Conservation (phyloP, 352 stramenopile species). For the Globisporangium iwayamae region DNA sequence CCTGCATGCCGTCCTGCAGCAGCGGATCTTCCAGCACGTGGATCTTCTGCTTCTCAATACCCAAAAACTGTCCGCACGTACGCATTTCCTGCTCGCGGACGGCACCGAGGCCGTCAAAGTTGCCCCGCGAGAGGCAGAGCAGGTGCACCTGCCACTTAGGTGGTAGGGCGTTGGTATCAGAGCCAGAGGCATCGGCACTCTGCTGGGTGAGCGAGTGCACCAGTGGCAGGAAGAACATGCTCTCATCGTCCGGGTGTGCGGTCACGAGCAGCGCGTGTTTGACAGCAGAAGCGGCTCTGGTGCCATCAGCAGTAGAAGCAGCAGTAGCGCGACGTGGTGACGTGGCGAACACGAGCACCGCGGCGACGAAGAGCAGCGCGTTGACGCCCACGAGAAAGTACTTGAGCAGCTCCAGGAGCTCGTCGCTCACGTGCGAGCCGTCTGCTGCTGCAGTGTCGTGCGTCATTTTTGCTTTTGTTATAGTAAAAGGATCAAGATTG, state of each 20-base stretch:
- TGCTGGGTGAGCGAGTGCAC: slow-evolving; percentile 43
- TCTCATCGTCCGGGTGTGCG: slow-evolving; percentile 96
- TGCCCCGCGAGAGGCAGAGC: slow-evolving; percentile 90
- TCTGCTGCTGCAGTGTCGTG: slow-evolving; percentile 21
- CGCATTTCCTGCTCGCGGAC: slow-evolving; percentile 83
- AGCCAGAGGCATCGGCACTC: not conserved
- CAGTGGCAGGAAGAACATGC: slow-evolving; percentile 96
- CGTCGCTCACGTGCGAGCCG: slow-evolving; percentile 12
- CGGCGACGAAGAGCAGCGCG: slow-evolving; percentile 52
- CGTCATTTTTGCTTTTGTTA: slow-evolving; percentile 5
- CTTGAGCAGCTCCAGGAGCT: slow-evolving; percentile 54
- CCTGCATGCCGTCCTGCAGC: slow-evolving; percentile 86
- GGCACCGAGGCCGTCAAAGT: slow-evolving; percentile 89
- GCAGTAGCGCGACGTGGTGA: slow-evolving; percentile 5
- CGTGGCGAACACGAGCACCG: slow-evolving; percentile 31
- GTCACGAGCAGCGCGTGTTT: slow-evolving; percentile 84
- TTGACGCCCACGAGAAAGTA: slow-evolving; percentile 56
- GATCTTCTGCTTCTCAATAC: slow-evolving; percentile 43
- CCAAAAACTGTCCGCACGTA: slow-evolving; percentile 46
- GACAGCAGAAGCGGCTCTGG: not conserved
- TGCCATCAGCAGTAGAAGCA: not conserved
- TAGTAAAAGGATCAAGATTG: not conserved
- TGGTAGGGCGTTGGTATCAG: slow-evolving; percentile 2
- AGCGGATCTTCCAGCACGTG: slow-evolving; percentile 71
- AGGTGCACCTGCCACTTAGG: slow-evolving; percentile 67